Base-by-base conservation (phyloP, 768 basidiomycete genomes). In the Cystobasidiopsis lactophilus region DNA sequence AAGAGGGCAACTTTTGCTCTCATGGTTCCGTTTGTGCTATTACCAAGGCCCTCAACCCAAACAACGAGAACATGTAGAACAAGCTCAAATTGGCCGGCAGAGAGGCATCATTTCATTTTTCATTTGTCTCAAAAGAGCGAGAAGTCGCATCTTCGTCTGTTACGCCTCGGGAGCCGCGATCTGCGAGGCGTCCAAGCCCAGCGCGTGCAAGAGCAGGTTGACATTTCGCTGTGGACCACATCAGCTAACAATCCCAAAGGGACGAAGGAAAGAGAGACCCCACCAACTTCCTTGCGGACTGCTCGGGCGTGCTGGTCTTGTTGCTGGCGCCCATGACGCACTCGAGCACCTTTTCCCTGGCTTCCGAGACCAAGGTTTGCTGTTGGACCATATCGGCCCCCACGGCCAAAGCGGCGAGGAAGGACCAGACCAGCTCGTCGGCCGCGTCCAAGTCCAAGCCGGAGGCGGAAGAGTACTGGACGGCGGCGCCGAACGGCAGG, bases 291-390 rank as follows among this genome's bases (percentile, higher is more conserved):
- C 78, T 73, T n/a, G 69, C 69, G 56, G 82, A 79, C 51, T 80
- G 79, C 66, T 84, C 79, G 58, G 78, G 75, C 46, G 71, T 66
- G 44, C 75, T 72, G 76, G 78, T 78, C 47, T 80, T 77, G 52
- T 58, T 58, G 53, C 55, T 59, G 2, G 56, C 60, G 19, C 49
- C 52, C n/a, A 50, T 44, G 30, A 95, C 83, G 59, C 82, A 86
- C 63, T 89, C 85, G 43, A 96, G 72, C 38, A 96, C 81, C 70
- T 93, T 89, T 64, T 95, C 91, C 53, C 88, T 78, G 41, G 95
- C 70, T 27, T 78, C 72, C 19, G 77, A 75, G 31, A 98, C 89
- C 44, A 98, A 73, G 41, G 77, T 70, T 58, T 84, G 82, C 65
- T 96, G 91, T 66, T 98, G 85, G 59, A 85, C 80, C 40, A 77